Evolutionary conservation across 106 monocot genomes (phyloP).

Genomic region (Posidonia australis): DNA sequence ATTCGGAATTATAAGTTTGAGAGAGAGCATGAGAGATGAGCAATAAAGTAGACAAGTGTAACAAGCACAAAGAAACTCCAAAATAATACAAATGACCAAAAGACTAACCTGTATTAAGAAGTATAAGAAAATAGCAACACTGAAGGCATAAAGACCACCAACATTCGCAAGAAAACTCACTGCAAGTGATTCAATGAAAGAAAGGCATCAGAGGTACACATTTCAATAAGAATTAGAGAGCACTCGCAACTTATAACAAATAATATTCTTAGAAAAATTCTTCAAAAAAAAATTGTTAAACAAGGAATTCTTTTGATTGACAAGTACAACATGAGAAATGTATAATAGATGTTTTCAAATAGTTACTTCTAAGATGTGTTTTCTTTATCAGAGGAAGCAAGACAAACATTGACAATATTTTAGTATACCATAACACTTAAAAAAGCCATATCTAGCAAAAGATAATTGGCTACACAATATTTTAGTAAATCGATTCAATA

Average conservation of each 20-base stretch:
- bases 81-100: not conserved
- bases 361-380: too few species aligned
- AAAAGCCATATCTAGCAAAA: too few species aligned
- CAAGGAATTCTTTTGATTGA: not conserved
- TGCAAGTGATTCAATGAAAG: conserved; percentile 21
- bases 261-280: not conserved
- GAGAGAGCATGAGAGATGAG: too few species aligned
- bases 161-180: conserved; percentile 77
- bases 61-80: not conserved
- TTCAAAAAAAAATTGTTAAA: not conserved
- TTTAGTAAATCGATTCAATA: too few species aligned
- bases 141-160: conserved; percentile 80
- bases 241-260: not conserved
- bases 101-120: conserved; percentile 59
- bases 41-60: not conserved
- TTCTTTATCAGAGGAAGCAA: too few species aligned
- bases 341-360: not conserved
- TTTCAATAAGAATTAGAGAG: not conserved
- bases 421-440: too few species aligned
- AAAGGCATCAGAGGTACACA: not conserved
- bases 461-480: too few species aligned
- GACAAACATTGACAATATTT: too few species aligned
- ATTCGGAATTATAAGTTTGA: too few species aligned
- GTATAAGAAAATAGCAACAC: conserved; percentile 60
- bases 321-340: not conserved